Percentiles rank a stretch among this genome's conserved stretches.
Conservation (phyloP, 1,284 basidiomycete genomes). For the Lentinula novae-zelandiae region DNA sequence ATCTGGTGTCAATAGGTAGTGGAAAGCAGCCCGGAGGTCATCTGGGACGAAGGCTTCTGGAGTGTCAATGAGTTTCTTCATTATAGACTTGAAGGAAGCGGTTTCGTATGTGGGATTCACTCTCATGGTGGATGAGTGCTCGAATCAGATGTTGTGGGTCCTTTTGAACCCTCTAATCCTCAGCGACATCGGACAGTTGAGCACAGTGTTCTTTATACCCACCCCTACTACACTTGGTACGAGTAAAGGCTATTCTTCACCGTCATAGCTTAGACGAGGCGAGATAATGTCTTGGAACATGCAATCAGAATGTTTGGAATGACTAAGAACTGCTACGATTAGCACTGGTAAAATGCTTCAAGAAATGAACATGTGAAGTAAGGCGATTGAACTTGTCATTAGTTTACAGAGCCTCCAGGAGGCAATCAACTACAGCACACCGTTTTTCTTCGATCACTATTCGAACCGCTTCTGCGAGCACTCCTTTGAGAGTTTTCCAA, state of each 20-base stretch:
- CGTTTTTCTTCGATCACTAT: constrained; percentile 55
- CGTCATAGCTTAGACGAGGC: background rate
- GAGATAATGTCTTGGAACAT: background rate
- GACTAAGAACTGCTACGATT: background rate
- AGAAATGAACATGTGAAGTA: background rate
- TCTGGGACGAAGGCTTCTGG: constrained; percentile 72
- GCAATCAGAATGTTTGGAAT: background rate
- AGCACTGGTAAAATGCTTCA: background rate
- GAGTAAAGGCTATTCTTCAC: background rate
- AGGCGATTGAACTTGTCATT: background rate
- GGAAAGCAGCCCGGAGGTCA: constrained; percentile 68
- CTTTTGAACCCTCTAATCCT: background rate
- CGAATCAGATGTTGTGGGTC: background rate
- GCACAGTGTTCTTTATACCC: background rate
- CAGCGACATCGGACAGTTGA: background rate
- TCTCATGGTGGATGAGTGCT: background rate
- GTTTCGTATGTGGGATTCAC: constrained; percentile 26
- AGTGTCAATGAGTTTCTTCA: constrained; percentile 73
- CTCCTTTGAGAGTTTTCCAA: constrained; percentile 41
- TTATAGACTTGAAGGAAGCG: constrained; percentile 71
- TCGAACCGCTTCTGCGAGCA: constrained; percentile 47
- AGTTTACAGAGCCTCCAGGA: constrained; percentile 8
- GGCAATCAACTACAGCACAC: constrained; percentile 57
- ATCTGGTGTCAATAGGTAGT: constrained; percentile 71
- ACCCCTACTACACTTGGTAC: background rate